Conservation (phyloP, 805 yeast genomes). For the Yarrowia deformans region DNA sequence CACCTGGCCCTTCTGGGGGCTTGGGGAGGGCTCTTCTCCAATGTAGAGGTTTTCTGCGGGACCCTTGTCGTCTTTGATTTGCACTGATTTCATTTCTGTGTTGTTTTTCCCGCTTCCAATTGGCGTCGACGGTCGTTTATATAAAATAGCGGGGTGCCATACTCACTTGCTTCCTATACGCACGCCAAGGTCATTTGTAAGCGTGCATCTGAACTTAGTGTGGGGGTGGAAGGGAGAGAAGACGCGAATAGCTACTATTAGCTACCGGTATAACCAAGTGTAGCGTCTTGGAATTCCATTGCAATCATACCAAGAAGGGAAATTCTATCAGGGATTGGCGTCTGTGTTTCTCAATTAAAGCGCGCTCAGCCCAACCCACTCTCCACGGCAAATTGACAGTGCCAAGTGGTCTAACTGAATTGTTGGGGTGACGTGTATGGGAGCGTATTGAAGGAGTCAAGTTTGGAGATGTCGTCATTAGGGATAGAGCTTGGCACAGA, state of each 20-base stretch:
- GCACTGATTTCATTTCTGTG: slow-evolving; percentile 48
- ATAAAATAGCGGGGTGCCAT: background rate
- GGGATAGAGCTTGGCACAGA: no score
- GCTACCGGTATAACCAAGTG: no score
- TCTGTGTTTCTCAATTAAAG: no score
- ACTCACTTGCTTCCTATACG: background rate
- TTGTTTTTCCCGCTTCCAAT: background rate
- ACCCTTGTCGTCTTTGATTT: slow-evolving; percentile 46
- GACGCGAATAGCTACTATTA: no score
- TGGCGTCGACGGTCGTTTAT: slow-evolving; percentile 6
- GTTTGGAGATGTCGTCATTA: background rate
- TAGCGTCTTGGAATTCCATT: no score
- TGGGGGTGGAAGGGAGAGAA: background rate
- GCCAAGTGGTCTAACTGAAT: background rate
- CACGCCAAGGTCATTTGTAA: slow-evolving; percentile 32
- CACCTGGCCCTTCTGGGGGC: slow-evolving; percentile 45
- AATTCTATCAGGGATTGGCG: no score
- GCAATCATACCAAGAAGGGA: no score
- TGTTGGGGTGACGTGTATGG: slow-evolving; percentile 2
- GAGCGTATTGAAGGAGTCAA: background rate
- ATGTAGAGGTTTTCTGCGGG: slow-evolving; percentile 47
- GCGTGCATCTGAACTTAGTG: slow-evolving; percentile 1
- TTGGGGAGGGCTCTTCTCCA: slow-evolving; percentile 44
- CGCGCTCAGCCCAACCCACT: background rate
- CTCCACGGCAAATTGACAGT: slow-evolving; percentile 1